Percentiles rank a stretch among this genome's conserved stretches.
Evolutionary conservation across 1,284 basidiomycete species (phyloP).

Genomic region (Agaricales sp.): DNA sequence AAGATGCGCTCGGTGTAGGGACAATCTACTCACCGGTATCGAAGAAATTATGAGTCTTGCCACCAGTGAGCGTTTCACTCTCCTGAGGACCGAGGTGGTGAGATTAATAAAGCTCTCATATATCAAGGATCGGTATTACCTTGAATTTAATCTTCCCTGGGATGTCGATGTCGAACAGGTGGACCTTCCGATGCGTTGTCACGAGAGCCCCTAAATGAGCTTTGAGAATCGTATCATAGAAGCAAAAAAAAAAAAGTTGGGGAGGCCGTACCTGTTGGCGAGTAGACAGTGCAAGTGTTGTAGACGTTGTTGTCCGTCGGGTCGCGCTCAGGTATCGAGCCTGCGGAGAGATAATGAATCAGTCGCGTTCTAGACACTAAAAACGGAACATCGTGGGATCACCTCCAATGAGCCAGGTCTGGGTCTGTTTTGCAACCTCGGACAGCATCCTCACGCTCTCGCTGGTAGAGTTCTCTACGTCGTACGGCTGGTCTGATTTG

Average conservation of each 20-base stretch:
- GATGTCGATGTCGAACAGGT: slow-evolving; percentile 97
- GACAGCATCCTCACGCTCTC: slow-evolving; percentile 82
- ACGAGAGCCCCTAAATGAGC: slow-evolving; percentile 63
- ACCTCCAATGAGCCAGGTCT: slow-evolving; percentile 90
- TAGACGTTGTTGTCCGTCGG: slow-evolving; percentile 60
- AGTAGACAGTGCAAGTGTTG: slow-evolving; percentile 89
- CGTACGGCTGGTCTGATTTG: slow-evolving; percentile 43
- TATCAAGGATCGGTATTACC: slow-evolving; percentile 34
- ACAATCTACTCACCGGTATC: slow-evolving; percentile 59
- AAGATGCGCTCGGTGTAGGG: neutral
- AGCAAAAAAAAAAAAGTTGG: neutral
- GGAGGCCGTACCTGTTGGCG: slow-evolving; percentile 58
- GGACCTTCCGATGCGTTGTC: slow-evolving; percentile 87
- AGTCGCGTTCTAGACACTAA: neutral
- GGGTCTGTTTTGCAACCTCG: slow-evolving; percentile 70
- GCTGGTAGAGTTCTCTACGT: slow-evolving; percentile 49
- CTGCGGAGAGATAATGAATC: slow-evolving; percentile 25
- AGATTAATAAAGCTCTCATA: neutral
- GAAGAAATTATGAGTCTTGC: slow-evolving; percentile 71
- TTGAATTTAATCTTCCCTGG: slow-evolving; percentile 96
- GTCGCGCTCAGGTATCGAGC: slow-evolving; percentile 85
- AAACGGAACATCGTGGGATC: slow-evolving; percentile 10
- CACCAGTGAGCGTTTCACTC: slow-evolving; percentile 86
- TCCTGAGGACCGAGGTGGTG: slow-evolving; percentile 44
- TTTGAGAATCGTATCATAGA: neutral